A percentile compares a stretch with the other conserved stretches of the same genome.
phyloP scores from a whole-genome alignment of 352 stramenopile species.

The Achlya hypogyna region DNA sequence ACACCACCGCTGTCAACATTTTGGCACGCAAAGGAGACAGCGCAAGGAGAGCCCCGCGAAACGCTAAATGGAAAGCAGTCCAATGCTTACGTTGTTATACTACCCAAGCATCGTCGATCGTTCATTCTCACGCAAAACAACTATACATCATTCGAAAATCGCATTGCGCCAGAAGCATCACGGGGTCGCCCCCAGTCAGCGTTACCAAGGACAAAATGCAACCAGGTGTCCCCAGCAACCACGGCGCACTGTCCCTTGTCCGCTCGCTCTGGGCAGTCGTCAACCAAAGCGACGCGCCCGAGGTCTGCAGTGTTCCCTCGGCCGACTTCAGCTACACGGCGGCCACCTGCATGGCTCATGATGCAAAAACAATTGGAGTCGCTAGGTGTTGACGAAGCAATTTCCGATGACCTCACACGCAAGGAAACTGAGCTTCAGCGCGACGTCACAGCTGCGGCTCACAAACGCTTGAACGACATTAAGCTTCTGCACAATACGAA shows the following conservation, averaged over 20 bases:
- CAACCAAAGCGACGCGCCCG: too few species aligned
- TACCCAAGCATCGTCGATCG: neutral
- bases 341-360: neutral
- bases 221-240: neutral
- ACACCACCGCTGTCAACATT: too few species aligned
- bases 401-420: constrained; percentile 1
- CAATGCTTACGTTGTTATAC: neutral
- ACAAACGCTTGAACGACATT: constrained; percentile 37
- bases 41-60: too few species aligned
- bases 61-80: too few species aligned
- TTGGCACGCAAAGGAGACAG: too few species aligned
- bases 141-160: neutral
- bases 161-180: neutral
- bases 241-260: too few species aligned
- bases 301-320: too few species aligned
- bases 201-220: neutral
- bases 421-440: constrained; percentile 54
- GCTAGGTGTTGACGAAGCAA: too few species aligned
- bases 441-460: constrained; percentile 31
- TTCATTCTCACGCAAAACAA: neutral
- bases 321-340: too few species aligned
- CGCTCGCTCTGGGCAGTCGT: too few species aligned
- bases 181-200: neutral
- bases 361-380: neutral
- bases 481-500: constrained; percentile 28